Conservation (phyloP, 2,329 filamentous ascomycete genomes). For the Trichoderma asperellum region DNA sequence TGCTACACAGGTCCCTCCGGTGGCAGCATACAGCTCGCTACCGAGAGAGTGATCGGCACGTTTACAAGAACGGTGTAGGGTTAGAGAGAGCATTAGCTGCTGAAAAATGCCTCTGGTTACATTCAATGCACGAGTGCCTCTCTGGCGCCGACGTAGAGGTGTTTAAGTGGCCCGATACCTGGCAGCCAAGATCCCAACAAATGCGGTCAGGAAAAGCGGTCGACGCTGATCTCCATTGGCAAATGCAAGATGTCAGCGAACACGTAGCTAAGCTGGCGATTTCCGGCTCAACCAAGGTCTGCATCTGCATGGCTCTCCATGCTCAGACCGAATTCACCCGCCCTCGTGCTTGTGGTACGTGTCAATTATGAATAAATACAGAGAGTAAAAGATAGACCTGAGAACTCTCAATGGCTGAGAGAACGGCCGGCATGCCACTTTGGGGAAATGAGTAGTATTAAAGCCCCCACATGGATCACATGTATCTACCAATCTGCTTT, state of each 20-base stretch:
- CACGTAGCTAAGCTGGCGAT: neutral
- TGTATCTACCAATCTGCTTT: neutral
- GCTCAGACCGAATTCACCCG: conserved; percentile 3
- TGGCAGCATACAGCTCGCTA: neutral
- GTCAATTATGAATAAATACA: neutral
- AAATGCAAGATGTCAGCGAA: neutral
- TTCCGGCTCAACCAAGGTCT: neutral
- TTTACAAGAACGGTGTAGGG: neutral
- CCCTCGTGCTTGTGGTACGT: neutral
- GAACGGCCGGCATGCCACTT: neutral
- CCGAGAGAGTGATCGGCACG: neutral
- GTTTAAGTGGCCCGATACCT: neutral
- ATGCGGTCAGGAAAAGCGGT: conserved; percentile 26
- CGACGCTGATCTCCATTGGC: conserved; percentile 15
- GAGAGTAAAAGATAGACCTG: conserved; percentile 11
- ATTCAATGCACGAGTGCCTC: neutral
- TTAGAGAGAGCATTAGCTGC: neutral
- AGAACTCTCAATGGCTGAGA: conserved; percentile 1
- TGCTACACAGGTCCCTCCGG: neutral
- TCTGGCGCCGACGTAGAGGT: neutral
- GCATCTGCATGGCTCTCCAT: neutral
- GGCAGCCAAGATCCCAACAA: conserved; percentile 9
- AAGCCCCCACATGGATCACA: conserved; percentile 4
- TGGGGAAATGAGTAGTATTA: neutral
- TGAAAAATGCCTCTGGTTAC: neutral